Evolutionary conservation across 1,139 yeast species (phyloP), one percentile per base, ranked within the genome.

Genomic region (Hansenula sp.): DNA sequence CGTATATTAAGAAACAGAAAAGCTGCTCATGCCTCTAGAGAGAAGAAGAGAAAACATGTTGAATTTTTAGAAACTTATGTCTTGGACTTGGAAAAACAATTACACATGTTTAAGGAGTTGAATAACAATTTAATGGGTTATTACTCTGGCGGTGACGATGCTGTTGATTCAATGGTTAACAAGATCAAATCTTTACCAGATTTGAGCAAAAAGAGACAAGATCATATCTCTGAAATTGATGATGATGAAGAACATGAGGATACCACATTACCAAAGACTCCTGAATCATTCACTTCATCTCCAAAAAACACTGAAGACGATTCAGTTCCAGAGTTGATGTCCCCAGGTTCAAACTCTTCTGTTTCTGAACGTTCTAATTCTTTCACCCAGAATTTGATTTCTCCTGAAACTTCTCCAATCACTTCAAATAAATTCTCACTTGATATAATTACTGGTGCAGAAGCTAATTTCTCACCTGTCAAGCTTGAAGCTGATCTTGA

Each of bases 21-120:
- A 60, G 97, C 98, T 20, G 98, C 98, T 35, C 97, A 92, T 61
- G 96, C 96, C 37, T 86, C 96, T 26, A 78, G 98, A 51, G 98
- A 92, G 61, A 90, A 90, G 78, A 92, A 92, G 76, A 78, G 97
- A 59, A 79, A 82, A 60, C 96, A 90, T 61, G 84, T 92, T 46
- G 96, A 89, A 62, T 81, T 79, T 51, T 73, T 92, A 53, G 97
- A 92, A 66, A 63, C 71, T 26, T 78, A 79, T 50, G 82, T 79
- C 31, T 59, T 66, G 32, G 66, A 68, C 39, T 62, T 80, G 52
- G 82, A 77, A 51, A 43, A 50, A 39, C 55, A 61, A 37, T 40
- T 65, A 26, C 34, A 45, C 1, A 13, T 50, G 13, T 43, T 40
- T 18, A 49, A 40, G 16, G 39, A 35, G 30, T 39, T 53, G 34